Evolutionary conservation across 1,284 basidiomycete species (phyloP).

Genomic region (Polyporus tsugae): DNA sequence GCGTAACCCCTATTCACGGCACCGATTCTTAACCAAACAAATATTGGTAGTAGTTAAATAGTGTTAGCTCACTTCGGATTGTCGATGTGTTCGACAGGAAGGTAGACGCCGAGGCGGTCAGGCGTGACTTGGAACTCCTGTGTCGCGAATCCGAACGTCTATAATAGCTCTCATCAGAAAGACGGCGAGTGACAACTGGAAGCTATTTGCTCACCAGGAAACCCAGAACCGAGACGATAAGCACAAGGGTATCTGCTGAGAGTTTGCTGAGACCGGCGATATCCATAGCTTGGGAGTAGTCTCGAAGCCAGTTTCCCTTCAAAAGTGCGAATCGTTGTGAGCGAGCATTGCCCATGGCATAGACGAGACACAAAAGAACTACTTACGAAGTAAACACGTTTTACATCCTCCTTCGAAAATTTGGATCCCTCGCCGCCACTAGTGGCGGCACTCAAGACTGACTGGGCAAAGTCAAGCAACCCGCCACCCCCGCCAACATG

Average conservation of each 20-base stretch:
- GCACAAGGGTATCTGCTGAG: slow-evolving; percentile 73
- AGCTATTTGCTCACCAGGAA: slow-evolving; percentile 60
- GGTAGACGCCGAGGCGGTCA: slow-evolving; percentile 85
- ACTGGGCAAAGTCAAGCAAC: slow-evolving; percentile 57
- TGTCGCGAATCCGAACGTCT: slow-evolving; percentile 77
- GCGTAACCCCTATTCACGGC: slow-evolving; percentile 62
- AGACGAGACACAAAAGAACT: slow-evolving; percentile 2
- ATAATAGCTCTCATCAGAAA: background rate
- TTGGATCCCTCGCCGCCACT: slow-evolving; percentile 54
- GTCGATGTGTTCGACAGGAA: slow-evolving; percentile 84
- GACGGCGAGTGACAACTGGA: background rate
- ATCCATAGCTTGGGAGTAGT: slow-evolving; percentile 81
- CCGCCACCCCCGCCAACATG: slow-evolving; percentile 51
- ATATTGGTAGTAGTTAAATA: background rate
- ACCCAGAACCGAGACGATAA: slow-evolving; percentile 76
- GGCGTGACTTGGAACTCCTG: slow-evolving; percentile 85
- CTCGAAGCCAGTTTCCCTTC: slow-evolving; percentile 72
- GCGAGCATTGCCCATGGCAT: slow-evolving; percentile 9
- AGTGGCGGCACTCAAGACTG: slow-evolving; percentile 52
- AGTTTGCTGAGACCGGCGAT: slow-evolving; percentile 73
- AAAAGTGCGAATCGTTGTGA: background rate
- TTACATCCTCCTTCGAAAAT: slow-evolving; percentile 67
- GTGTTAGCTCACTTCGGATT: slow-evolving; percentile 61
- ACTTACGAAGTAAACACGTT: slow-evolving; percentile 72
- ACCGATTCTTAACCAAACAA: background rate